Evolutionary conservation across 1,284 basidiomycete species (phyloP).

Genomic region (Omphalotus olearius): DNA sequence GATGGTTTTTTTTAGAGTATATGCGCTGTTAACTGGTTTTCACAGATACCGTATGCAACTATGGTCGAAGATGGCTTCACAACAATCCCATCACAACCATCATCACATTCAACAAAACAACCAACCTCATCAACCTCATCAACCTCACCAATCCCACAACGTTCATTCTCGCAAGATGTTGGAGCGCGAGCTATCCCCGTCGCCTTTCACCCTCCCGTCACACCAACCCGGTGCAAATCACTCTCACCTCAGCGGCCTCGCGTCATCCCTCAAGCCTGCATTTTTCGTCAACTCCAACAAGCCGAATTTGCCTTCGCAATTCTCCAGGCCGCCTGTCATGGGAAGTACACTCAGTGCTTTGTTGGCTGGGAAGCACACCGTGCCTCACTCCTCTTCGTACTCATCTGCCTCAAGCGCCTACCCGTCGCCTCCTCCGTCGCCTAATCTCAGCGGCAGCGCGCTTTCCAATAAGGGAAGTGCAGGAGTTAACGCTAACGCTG

Average conservation of each 20-base stretch:
- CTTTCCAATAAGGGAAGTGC: neutral
- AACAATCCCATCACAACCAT: slow-evolving; percentile 32
- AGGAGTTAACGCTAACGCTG: no score
- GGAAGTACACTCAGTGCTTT: slow-evolving; percentile 30
- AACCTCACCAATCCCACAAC: slow-evolving; percentile 18
- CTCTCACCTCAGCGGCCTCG: slow-evolving; percentile 9
- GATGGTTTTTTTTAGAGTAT: slow-evolving; percentile 14
- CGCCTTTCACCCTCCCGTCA: slow-evolving; percentile 12
- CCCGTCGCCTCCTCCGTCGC: neutral
- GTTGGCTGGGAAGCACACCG: slow-evolving; percentile 47
- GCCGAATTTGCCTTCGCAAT: slow-evolving; percentile 15
- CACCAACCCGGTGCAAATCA: neutral
- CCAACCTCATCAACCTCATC: slow-evolving; percentile 25
- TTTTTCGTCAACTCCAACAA: slow-evolving; percentile 17
- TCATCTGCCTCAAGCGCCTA: neutral
- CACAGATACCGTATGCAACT: slow-evolving; percentile 75
- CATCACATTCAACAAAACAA: slow-evolving; percentile 19
- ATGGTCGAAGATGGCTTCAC: slow-evolving; percentile 76
- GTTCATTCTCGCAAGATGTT: slow-evolving; percentile 5
- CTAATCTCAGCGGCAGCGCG: slow-evolving; percentile 11
- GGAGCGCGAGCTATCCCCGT: slow-evolving; percentile 10
- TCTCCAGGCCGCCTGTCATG: neutral
- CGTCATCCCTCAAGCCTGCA: slow-evolving; percentile 15
- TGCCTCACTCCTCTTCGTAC: slow-evolving; percentile 14
- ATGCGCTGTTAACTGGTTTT: slow-evolving; percentile 7